Evolutionary conservation across 192 early-diverging fungal species (phyloP).

Genomic region (Rhizophagus sp.): DNA sequence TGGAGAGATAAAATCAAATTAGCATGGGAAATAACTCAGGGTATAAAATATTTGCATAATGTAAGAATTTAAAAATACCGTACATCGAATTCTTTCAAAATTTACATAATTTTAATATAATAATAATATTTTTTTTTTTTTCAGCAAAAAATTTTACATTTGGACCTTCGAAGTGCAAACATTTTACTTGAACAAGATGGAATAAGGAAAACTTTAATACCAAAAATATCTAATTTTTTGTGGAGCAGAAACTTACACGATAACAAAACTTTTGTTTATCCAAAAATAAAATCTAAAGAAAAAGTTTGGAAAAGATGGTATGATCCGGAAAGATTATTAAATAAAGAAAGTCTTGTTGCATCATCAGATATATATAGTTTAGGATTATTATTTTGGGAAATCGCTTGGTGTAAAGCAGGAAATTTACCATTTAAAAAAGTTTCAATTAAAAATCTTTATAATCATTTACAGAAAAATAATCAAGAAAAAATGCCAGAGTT

Average conservation of each 20-base stretch:
- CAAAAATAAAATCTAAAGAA: background rate
- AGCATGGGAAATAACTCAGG: background rate
- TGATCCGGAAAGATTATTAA: background rate
- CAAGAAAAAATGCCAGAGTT: background rate
- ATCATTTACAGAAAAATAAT: background rate
- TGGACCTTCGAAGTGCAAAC: background rate
- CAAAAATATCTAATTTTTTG: background rate
- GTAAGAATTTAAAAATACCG: background rate
- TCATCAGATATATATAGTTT: background rate
- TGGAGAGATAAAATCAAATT: background rate
- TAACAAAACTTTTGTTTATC: background rate
- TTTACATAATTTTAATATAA: too few relatives aligned
- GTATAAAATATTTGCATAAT: background rate
- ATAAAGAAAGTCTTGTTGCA: background rate
- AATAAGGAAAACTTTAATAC: background rate
- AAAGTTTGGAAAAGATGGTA: background rate
- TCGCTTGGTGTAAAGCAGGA: background rate
- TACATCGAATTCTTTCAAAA: too few relatives aligned
- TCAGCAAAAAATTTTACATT: background rate
- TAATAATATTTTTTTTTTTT: background rate
- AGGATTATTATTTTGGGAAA: background rate
- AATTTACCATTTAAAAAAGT: background rate
- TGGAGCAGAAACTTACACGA: background rate
- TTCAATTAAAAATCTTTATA: background rate
- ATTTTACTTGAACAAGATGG: background rate